A percentile compares a stretch with the other conserved stretches of the same genome.
Evolutionary conservation across 768 basidiomycete genomes (phyloP).

Genomic region (Boletus rufocinnamomeus): DNA sequence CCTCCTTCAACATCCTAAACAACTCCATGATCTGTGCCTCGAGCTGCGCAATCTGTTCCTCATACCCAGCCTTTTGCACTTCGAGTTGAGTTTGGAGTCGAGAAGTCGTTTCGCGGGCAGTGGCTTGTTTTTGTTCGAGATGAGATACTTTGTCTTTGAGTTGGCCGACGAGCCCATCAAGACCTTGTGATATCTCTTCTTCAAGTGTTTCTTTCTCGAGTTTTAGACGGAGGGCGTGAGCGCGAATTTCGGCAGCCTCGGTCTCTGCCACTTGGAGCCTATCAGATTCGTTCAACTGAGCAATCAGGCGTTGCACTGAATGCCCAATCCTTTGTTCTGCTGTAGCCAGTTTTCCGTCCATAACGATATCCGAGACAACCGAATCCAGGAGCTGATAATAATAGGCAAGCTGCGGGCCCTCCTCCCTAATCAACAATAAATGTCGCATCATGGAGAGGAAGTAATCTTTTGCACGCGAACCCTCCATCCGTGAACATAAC

Average conservation of each 20-base stretch:
- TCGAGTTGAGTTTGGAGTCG: conserved; percentile 77
- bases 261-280: conserved; percentile 74
- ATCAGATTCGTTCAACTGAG: conserved; percentile 89
- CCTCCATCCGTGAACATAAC: conserved; percentile 72
- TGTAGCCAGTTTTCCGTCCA: conserved; percentile 86
- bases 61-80: conserved; percentile 75
- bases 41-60: conserved; percentile 84
- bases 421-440: conserved; percentile 85
- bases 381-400: conserved; percentile 92
- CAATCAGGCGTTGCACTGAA: conserved; percentile 85
- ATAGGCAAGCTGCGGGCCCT: conserved; percentile 79
- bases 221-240: conserved; percentile 62
- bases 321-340: conserved; percentile 85
- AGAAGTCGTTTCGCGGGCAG: conserved; percentile 78
- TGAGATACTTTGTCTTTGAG: conserved; percentile 70
- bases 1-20: conserved; percentile 90
- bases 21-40: conserved; percentile 92
- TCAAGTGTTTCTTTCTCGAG: conserved; percentile 83
- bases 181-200: conserved; percentile 77
- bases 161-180: conserved; percentile 81
- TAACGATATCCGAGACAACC: conserved; percentile 85
- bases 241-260: conserved; percentile 71
- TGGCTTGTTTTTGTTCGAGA: conserved; percentile 73
- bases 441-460: conserved; percentile 96
- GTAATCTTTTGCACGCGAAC: conserved; percentile 77